A percentile compares a stretch with the other conserved stretches of the same genome.
Conservation (phyloP, 2,329 filamentous ascomycete species). For the Botrytis paeoniae region DNA sequence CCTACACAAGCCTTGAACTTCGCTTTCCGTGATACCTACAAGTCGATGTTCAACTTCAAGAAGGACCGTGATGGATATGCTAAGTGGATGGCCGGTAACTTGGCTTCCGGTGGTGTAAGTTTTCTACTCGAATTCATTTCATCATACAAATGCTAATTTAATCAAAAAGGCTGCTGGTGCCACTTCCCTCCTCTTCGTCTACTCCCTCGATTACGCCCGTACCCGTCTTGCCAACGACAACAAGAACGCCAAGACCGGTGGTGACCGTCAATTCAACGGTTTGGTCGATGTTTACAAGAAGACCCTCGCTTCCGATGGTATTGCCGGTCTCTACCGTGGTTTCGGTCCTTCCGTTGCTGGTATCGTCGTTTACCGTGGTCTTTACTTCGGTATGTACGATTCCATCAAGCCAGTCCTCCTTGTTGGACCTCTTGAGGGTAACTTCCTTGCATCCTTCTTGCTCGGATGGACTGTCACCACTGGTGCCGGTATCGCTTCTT, state of each 20-base stretch:
- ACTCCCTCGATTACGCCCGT: conserved; percentile 99
- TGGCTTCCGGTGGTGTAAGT: conserved; percentile 98
- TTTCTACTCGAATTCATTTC: conserved; percentile 16
- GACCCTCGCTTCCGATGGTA: conserved; percentile 97
- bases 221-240: conserved; percentile 99
- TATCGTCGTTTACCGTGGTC: conserved; percentile 99
- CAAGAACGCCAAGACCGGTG: conserved; percentile 95
- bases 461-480: conserved; percentile 99
- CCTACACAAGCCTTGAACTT: conserved; percentile 99
- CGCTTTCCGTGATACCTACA: conserved; percentile 99
- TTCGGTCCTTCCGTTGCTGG: conserved; percentile 99
- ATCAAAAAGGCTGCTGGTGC: conserved; percentile 80
- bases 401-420: conserved; percentile 99
- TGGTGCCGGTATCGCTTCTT: conserved; percentile 99
- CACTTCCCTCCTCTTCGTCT: conserved; percentile 99
- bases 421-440: conserved; percentile 85
- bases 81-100: conserved; percentile 99
- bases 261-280: conserved; percentile 99
- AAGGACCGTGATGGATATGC: conserved; percentile 98
- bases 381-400: conserved; percentile 99
- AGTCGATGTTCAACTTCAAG: conserved; percentile 99
- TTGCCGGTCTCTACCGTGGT: conserved; percentile 99
- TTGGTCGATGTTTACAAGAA: conserved; percentile 99
- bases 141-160: conserved; percentile 19
- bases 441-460: conserved; percentile 98